phyloP scores from a whole-genome alignment of 169 alveolate species.

The Plasmodium adleri region DNA sequence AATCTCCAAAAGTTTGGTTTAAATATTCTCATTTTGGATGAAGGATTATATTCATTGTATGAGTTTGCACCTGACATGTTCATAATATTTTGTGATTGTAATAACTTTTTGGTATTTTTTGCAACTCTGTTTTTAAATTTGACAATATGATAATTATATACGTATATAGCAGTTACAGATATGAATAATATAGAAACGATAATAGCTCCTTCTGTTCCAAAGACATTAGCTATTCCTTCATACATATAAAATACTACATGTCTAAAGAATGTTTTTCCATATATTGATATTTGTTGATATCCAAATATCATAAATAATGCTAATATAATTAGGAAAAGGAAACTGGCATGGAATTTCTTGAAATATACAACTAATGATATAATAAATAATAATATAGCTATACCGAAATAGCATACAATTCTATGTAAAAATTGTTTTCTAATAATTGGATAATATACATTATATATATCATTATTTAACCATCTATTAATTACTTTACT shows the following conservation, averaged over 20 bases:
- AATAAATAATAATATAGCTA: conserved; percentile 38
- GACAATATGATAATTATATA: conserved; percentile 69
- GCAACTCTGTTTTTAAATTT: conserved; percentile 66
- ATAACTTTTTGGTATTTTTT: conserved; percentile 46
- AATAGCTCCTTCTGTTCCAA: conserved; percentile 78
- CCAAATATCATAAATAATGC: conserved; percentile 74
- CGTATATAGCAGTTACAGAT: conserved; percentile 46
- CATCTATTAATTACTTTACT: conserved; percentile 77
- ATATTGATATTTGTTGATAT: conserved; percentile 60
- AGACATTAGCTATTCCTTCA: conserved; percentile 74
- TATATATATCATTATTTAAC: conserved; percentile 72
- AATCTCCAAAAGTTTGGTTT: conserved; percentile 60
- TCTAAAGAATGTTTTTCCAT: conserved; percentile 48
- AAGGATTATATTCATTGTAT: conserved; percentile 25
- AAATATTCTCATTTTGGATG: conserved; percentile 35
- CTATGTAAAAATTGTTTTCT: conserved; percentile 67
- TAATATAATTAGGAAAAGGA: conserved; percentile 36
- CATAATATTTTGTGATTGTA: conserved; percentile 68
- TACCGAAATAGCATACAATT: conserved; percentile 55
- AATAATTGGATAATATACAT: conserved; percentile 65
- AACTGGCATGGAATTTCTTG: conserved; percentile 67
- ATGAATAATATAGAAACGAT: conserved; percentile 38
- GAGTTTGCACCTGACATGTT: conserved; percentile 47
- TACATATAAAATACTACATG: conserved; percentile 65
- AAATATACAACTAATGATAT: conserved; percentile 46